Conservation (phyloP, 2,329 filamentous ascomycete species). For the Metarhizium anisopliae region DNA sequence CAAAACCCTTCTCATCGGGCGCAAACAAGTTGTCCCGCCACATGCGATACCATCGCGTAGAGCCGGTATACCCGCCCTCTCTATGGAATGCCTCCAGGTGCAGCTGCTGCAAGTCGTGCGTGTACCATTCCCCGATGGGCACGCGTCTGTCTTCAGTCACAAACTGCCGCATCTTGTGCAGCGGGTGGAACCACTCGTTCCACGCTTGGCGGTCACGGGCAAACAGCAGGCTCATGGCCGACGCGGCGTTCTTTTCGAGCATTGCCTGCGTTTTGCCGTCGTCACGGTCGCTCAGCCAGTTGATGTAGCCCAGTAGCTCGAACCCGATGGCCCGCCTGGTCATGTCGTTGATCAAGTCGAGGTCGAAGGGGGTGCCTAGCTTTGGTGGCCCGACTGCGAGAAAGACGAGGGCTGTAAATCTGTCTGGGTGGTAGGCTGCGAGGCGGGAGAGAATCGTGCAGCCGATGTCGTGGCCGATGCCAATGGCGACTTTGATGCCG, state of each 20-base stretch:
- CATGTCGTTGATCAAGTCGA: slow-evolving; percentile 21
- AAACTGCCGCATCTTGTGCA: slow-evolving; percentile 19
- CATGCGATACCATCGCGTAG: slow-evolving; percentile 22
- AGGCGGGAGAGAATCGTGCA: slow-evolving; percentile 21
- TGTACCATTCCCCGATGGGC: slow-evolving; percentile 17
- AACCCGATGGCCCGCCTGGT: slow-evolving; percentile 19
- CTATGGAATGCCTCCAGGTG: slow-evolving; percentile 15
- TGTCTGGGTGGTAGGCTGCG: slow-evolving; percentile 16
- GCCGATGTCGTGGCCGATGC: slow-evolving; percentile 29
- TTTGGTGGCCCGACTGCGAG: slow-evolving; percentile 20
- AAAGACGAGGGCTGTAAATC: slow-evolving; percentile 15
- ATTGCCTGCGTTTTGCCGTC: slow-evolving; percentile 6
- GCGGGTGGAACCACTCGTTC: slow-evolving; percentile 18
- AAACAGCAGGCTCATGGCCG: slow-evolving; percentile 21
- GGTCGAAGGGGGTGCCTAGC: slow-evolving; percentile 19
- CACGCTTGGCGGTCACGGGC: slow-evolving; percentile 14
- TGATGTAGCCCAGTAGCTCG: slow-evolving; percentile 23
- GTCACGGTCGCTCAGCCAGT: slow-evolving; percentile 14
- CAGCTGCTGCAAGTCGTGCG: slow-evolving; percentile 10
- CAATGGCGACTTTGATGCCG: slow-evolving; percentile 29
- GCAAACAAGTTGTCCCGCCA: slow-evolving; percentile 19
- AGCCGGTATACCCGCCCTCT: slow-evolving; percentile 20
- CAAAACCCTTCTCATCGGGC: slow-evolving; percentile 15
- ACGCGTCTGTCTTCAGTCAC: slow-evolving; percentile 6
- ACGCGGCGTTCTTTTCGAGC: slow-evolving; percentile 15